These are phyloP conservation scores for Lasiodiplodia gonubiensis DNA, from an alignment of 2,329 filamentous ascomycete genomes.

Conservation along the genomic window DNA sequence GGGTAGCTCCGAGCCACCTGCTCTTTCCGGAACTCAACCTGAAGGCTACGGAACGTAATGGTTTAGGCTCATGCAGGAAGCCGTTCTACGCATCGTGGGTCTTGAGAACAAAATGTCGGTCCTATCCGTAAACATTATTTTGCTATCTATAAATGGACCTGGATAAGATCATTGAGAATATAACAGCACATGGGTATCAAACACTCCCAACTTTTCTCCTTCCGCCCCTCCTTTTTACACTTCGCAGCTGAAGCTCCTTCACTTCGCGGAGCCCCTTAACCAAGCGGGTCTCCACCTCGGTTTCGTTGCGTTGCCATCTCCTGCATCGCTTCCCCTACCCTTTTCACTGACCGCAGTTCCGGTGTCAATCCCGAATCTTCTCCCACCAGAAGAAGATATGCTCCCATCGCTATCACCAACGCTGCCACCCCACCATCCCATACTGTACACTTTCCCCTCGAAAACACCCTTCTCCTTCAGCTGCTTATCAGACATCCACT, in stretches of 20 bases:
- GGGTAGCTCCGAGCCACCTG: too few relatives aligned
- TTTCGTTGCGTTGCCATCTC: background rate
- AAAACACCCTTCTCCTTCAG: background rate
- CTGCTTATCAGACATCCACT: background rate
- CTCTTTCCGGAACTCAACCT: too few relatives aligned
- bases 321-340: background rate
- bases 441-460: background rate
- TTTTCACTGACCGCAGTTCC: background rate
- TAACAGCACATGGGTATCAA: constrained; percentile 3
- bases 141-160: background rate
- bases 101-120: too few relatives aligned
- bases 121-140: too few relatives aligned
- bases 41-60: too few relatives aligned
- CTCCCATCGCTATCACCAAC: background rate
- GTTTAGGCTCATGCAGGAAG: too few relatives aligned
- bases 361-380: constrained; percentile 13
- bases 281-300: constrained; percentile 9
- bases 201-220: background rate
- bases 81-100: too few relatives aligned
- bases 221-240: background rate
- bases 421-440: constrained; percentile 9
- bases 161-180: background rate
- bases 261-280: background rate
- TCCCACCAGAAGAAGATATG: background rate
- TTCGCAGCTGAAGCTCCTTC: background rate